Base-by-base conservation (phyloP, 2,329 filamentous ascomycete species). In the Polytolypa hystricis region DNA sequence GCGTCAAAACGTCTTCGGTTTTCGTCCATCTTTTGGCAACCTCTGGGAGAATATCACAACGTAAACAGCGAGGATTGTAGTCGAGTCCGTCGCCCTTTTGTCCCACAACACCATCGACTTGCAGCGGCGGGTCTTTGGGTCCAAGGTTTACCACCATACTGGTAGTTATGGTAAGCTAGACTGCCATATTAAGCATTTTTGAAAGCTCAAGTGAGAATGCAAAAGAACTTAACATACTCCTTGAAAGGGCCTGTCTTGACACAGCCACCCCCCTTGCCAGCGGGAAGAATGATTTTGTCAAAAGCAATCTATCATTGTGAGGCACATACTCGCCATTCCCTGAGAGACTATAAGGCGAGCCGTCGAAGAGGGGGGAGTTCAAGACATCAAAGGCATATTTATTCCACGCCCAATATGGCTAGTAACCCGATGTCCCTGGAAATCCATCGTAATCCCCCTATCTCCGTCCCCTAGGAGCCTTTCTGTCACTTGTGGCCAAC, bases 331-430 rank as follows among this genome's bases (percentile, higher is more conserved):
- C 40, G 9, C 48, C 46, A 30, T 60, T 53, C 18, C 59, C 57
- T 21, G 48, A 51, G 35, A 57, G 51, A 38, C 57, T 62, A 38
- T 55, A 55, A 23, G 50, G 53, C 15, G 55, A 57, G 15, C 61
- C 61, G 39, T 61, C 56, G 41, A 62, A 56, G 25, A 60, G 42
- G 7, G 52, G 50, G 6, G 50, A 56, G 35, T 46, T 47, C 6
- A 42, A 20, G 3, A 52, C 52, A 35, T 58, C 49, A 29, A 51
- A 43, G 6, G 49, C 52, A 16, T 52, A 60, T 20, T 55, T 52
- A 29, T 50, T 48, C 56, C 54, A 60, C 39, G 57, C 54, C 58
- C 58, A 62, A 48, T 63, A 65, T n/a, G 65, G 64, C 37, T 65
- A 58, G 2, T 53, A 50, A 4, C 65, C 65, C 2, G n/a, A n/a